Evolutionary conservation across 2,329 filamentous ascomycete species (phyloP).

Genomic region (Hypomyces rosellus): DNA sequence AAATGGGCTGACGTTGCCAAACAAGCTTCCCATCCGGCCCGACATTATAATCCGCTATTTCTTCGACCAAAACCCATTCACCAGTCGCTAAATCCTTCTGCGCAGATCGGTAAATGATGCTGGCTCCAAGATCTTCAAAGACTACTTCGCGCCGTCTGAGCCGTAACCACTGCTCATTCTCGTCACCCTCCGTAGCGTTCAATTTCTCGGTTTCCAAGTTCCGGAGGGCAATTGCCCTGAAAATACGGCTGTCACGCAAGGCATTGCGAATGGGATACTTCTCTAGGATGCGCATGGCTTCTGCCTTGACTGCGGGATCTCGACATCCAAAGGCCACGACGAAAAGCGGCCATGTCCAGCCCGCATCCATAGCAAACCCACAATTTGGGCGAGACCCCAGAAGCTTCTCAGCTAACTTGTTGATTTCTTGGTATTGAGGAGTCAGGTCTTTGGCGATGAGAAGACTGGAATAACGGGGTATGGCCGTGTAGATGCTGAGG

Average conservation of each 20-base stretch:
- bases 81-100: slow-evolving; percentile 25
- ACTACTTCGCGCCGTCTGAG: slow-evolving; percentile 31
- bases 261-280: slow-evolving; percentile 38
- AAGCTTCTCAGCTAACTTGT: slow-evolving; percentile 30
- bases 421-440: slow-evolving; percentile 37
- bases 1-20: slow-evolving; percentile 32
- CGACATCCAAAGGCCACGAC: slow-evolving; percentile 36
- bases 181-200: slow-evolving; percentile 25
- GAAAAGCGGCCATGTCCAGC: slow-evolving; percentile 40
- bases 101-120: slow-evolving; percentile 31
- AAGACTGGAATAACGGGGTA: slow-evolving; percentile 32
- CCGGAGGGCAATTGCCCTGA: slow-evolving; percentile 32
- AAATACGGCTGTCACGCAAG: slow-evolving; percentile 36
- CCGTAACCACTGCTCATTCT: slow-evolving; percentile 33
- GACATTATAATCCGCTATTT: slow-evolving; percentile 27
- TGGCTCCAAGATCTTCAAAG: slow-evolving; percentile 32
- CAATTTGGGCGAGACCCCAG: slow-evolving; percentile 30
- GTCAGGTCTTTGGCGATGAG: slow-evolving; percentile 32
- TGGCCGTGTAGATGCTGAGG: slow-evolving; percentile 31
- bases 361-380: slow-evolving; percentile 41
- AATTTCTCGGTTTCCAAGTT: slow-evolving; percentile 31
- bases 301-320: slow-evolving; percentile 31
- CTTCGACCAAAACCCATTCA: slow-evolving; percentile 33
- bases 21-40: slow-evolving; percentile 24
- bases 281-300: slow-evolving; percentile 34